Base-by-base conservation (phyloP, 1,284 basidiomycete species). In the Phylloporus sp. region DNA sequence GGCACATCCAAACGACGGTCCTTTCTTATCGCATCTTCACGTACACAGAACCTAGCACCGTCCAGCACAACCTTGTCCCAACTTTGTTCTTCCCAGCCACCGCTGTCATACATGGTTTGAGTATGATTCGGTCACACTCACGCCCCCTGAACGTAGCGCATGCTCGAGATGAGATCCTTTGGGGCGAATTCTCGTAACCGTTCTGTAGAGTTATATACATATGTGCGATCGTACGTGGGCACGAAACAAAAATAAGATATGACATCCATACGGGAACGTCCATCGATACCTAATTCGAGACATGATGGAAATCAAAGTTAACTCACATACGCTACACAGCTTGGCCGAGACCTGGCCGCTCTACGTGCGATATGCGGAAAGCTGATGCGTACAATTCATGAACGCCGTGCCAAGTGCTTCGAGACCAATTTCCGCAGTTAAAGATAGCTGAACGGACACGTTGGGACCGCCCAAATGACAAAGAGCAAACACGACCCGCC, bases 351-450 rank as follows among this genome's bases (percentile, higher is more conserved):
- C 22, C 51, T 60, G 56, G 28, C 69, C 65, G 66, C 64, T 63
- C 61, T 70, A 65, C 32, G 17, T 60, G 64, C 69, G 63, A 69
- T 62, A 60, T 56, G 46, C 56, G 55, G 58, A 34, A 47, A n/a
- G 26, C 8, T 62, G 50, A 65, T 64, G 29, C 51, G 51, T 50
- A 34, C 58, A 47, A 29, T 61, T 62, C 64, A 65, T 67, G n/a
- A 58, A 52, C 64, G 55, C 68, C 64, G 52, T 64, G 61, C 44
- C 63, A 65, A 63, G 70, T 28, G 6, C 58, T 66, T 68, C 67
- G 49, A 64, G 49, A 47, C 64, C 47, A 72, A 73, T 74, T 65
- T 73, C 74, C 71, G 70, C 71, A 73, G 72, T 73, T 65, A 65
- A 64, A 63, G 63, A 66, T 53, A 56, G 52, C 46, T 50, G 52